phyloP scores from a whole-genome alignment of 139 green algal species.

The Coelastrella sp. region DNA sequence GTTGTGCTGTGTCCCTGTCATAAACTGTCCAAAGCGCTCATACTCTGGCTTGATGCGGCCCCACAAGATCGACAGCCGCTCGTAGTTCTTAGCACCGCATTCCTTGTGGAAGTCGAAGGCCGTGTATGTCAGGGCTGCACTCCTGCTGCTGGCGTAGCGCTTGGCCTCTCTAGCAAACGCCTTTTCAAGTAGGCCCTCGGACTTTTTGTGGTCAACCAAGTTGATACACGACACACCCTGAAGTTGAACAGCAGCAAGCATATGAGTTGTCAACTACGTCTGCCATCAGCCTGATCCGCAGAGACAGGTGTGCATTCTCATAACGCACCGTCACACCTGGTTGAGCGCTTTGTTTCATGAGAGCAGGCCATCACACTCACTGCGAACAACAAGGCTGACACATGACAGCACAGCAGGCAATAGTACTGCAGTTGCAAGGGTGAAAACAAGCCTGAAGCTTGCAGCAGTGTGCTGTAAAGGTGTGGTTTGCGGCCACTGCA shows the following conservation, averaged over 20 bases:
- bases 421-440: no score
- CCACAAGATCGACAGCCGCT: conserved; percentile 78
- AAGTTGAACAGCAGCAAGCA: neutral
- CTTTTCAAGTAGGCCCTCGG: conserved; percentile 81
- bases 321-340: no score
- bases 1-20: conserved; percentile 32
- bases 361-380: no score
- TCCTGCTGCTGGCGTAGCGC: conserved; percentile 40
- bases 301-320: no score
- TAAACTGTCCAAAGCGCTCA: conserved; percentile 22
- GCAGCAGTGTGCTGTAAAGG: no score
- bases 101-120: conserved; percentile 94
- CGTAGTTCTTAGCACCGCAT: conserved; percentile 80
- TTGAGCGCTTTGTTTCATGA: no score
- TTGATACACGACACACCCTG: conserved; percentile 73
- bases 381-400: no score
- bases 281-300: neutral
- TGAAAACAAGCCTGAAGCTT: no score
- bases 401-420: no score
- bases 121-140: conserved; percentile 61
- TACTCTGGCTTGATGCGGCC: conserved; percentile 55
- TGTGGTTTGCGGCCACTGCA: no score
- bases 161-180: conserved; percentile 64
- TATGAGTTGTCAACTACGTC: neutral
- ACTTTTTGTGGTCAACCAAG: conserved; percentile 86